Base-by-base conservation (phyloP, 192 early-diverging fungal genomes). In the Rhizophagus clarus region DNA sequence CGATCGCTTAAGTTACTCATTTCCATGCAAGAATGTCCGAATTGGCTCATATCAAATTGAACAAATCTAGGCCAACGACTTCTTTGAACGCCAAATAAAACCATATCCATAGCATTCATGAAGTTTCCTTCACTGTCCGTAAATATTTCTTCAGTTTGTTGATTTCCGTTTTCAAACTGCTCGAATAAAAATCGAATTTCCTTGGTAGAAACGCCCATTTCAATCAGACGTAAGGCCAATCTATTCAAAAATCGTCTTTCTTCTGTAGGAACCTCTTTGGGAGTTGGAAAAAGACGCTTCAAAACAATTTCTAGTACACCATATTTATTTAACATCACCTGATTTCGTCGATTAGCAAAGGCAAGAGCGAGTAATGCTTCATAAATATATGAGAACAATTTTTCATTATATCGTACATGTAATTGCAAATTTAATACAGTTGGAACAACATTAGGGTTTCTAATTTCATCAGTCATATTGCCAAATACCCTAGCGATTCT, bases 21-120 rank as follows among this genome's bases (percentile, higher is more conserved):
- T 34, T 89, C 83, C 4, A 91, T 64, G 17, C 85, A 86, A 34
- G 84, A 83, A 68, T 80, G 79, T 5, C 80, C 79, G 40, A 67
- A 47, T 0, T 64, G 61, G 20, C 63, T 42, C 77, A 84, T 79
- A 72, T 92, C 90, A 79, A 93, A 91, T 42, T 91, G 89, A 26
- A 92, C 82, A 71, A 92, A 93, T 22, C 83, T 84, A 5, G 92
- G 92, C 86, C 86, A 91, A 31, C 88, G 79, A 70, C 88, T 88
- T 40, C 83, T 84, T 32, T 85, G 82, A 0, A 88, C 84, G 3
- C 86, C 90, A 34, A 86, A 87, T 6, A 91, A 73, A 11, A 92
- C 72, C 67, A 89, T 83, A 34, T 92, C 91, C 83, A 90, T 69
- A 8, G 88, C 62, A 12, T 56, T 61, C 32, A 67, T 61, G 45